Evolutionary conservation across 192 early-diverging fungal genomes (phyloP).

Genomic region (Geranomyces michiganensis): DNA sequence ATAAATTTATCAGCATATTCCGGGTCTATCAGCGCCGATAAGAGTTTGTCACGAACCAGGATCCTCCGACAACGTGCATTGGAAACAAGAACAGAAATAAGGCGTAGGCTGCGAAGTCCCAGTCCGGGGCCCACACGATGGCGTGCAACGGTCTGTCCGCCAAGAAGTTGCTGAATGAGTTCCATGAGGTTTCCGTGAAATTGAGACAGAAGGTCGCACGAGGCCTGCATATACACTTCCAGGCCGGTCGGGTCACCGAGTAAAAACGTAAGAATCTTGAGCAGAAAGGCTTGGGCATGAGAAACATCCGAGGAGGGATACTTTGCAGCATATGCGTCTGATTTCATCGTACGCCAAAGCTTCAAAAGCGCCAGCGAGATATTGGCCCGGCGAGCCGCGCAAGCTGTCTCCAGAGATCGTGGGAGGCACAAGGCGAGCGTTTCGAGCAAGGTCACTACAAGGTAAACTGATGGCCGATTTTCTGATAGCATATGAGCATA

Average conservation of each 20-base stretch:
- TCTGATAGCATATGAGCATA: conserved; percentile 8
- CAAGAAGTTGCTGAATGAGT: background rate
- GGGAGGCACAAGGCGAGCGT: background rate
- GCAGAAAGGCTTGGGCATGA: background rate
- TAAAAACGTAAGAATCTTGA: conserved; percentile 9
- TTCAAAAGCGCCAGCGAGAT: conserved; percentile 6
- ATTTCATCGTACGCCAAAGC: background rate
- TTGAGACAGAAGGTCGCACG: background rate
- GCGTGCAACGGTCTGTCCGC: background rate
- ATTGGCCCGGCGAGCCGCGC: background rate
- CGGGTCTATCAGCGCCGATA: background rate
- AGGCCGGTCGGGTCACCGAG: background rate
- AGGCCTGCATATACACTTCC: background rate
- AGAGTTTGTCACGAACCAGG: background rate
- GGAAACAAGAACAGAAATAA: conserved; percentile 10
- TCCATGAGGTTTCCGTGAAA: conserved; percentile 1
- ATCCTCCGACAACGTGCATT: conserved; percentile 5
- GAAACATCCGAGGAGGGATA: background rate
- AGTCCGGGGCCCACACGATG: background rate
- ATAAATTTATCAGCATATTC: background rate
- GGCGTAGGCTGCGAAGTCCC: conserved; percentile 14
- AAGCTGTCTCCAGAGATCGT: background rate
- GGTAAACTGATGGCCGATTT: background rate
- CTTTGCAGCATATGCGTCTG: background rate
- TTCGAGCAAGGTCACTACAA: background rate